Percentiles rank a stretch among this genome's conserved stretches.
These are phyloP conservation scores for Monilinia fructigena DNA, from an alignment of 2,329 filamentous ascomycete species.

Conservation along the genomic window DNA sequence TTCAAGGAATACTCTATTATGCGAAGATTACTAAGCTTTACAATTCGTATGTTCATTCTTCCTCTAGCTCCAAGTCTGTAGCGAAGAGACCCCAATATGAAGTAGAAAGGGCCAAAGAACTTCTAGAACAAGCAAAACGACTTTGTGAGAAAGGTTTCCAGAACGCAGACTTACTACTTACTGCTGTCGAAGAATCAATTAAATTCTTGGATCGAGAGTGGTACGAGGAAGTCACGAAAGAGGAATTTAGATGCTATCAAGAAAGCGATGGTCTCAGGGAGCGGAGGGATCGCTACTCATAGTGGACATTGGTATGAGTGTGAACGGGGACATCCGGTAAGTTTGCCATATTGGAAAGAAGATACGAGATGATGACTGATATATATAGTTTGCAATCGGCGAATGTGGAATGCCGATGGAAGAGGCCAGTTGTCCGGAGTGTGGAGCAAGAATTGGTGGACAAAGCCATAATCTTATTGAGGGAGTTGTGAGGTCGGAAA, in stretches of 20 bases:
- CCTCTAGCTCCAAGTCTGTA: background rate
- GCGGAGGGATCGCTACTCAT: constrained; percentile 43
- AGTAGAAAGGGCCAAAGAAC: constrained; percentile 22
- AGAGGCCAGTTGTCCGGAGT: constrained; percentile 59
- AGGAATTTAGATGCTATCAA: constrained; percentile 48
- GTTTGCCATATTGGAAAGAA: constrained; percentile 1
- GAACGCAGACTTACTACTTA: constrained; percentile 33
- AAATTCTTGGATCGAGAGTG: constrained; percentile 40
- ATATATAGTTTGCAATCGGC: constrained; percentile 54
- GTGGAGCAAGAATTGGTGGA: constrained; percentile 57
- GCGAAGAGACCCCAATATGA: background rate
- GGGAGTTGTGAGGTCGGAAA: constrained; percentile 51
- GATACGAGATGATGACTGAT: background rate
- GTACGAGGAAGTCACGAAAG: constrained; percentile 45
- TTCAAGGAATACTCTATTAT: constrained; percentile 42
- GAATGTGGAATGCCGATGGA: constrained; percentile 68
- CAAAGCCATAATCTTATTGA: constrained; percentile 47
- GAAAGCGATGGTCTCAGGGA: constrained; percentile 48
- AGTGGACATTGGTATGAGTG: constrained; percentile 63
- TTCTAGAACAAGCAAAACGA: constrained; percentile 38
- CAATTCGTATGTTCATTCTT: constrained; percentile 27
- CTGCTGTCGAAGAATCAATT: constrained; percentile 37
- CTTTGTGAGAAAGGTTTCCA: constrained; percentile 42
- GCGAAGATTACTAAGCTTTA: constrained; percentile 38
- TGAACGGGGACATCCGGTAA: constrained; percentile 48